These are phyloP conservation scores for Phytophthora cryptogea DNA, from an alignment of 352 stramenopile genomes.

Conservation along the genomic window DNA sequence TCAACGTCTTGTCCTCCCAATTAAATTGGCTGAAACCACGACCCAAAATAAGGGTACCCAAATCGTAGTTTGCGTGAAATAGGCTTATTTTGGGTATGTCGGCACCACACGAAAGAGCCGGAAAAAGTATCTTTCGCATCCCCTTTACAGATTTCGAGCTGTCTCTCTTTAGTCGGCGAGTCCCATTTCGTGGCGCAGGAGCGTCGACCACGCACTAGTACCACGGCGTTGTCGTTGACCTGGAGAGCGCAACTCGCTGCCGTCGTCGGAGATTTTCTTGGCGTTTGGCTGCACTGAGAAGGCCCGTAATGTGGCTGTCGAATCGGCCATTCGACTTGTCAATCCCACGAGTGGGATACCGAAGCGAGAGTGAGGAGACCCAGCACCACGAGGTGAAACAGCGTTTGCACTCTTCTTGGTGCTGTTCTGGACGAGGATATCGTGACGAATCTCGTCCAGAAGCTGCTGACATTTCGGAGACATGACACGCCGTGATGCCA, in stretches of 20 bases:
- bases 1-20: slow-evolving; percentile 4
- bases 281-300: slow-evolving; percentile 32
- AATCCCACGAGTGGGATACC: slow-evolving; percentile 17
- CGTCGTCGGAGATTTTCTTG: slow-evolving; percentile 21
- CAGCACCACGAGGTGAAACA: slow-evolving; percentile 10
- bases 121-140: slow-evolving; percentile 32
- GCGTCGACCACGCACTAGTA: slow-evolving; percentile 45
- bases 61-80: slow-evolving; percentile 1
- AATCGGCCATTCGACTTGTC: slow-evolving; percentile 18
- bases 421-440: slow-evolving; percentile 38
- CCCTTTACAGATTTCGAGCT: slow-evolving; percentile 2
- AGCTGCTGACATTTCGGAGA: slow-evolving; percentile 49
- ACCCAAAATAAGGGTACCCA: slow-evolving; percentile 11
- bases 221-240: slow-evolving; percentile 19
- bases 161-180: slow-evolving; percentile 15
- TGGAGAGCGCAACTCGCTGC: slow-evolving; percentile 13
- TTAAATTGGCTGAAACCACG: slow-evolving; percentile 10
- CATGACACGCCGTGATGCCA: slow-evolving; percentile 25
- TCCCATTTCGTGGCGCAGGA: slow-evolving; percentile 40
- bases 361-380: slow-evolving; percentile 16
- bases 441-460: slow-evolving; percentile 49
- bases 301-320: slow-evolving; percentile 29
- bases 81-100: slow-evolving; percentile 12
- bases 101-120: slow-evolving; percentile 5
- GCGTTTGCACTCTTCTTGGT: slow-evolving; percentile 15